phyloP scores from a whole-genome alignment of 2,329 filamentous ascomycete species.

The Hymenoscyphus infarciens region DNA sequence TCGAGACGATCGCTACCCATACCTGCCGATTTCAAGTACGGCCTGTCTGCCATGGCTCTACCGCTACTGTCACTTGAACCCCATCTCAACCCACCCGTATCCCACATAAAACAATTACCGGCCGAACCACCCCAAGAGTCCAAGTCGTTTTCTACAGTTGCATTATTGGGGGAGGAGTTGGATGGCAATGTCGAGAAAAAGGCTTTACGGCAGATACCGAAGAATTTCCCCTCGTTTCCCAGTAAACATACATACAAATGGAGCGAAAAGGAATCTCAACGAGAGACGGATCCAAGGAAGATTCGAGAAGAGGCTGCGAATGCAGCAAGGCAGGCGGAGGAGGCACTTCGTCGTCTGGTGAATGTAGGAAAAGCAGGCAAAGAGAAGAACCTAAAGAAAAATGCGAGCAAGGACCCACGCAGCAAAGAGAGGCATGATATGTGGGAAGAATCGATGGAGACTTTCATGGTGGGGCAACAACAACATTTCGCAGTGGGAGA shows the following conservation, averaged over 20 bases:
- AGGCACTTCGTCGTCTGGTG: conserved; percentile 56
- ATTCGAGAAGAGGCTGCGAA: conserved; percentile 57
- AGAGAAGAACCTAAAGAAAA: conserved; percentile 58
- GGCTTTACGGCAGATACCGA: conserved; percentile 53
- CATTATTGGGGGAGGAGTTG: conserved; percentile 47
- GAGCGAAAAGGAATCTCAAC: conserved; percentile 46
- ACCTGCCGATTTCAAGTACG: conserved; percentile 55
- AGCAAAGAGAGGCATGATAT: conserved; percentile 54
- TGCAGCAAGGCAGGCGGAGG: conserved; percentile 59
- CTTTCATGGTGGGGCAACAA: conserved; percentile 38
- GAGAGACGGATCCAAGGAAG: conserved; percentile 52
- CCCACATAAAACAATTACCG: conserved; percentile 37
- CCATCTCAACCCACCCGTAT: conserved; percentile 53
- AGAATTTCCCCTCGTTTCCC: conserved; percentile 57
- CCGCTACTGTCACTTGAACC: conserved; percentile 49
- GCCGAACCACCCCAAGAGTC: conserved; percentile 39
- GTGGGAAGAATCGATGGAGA: conserved; percentile 60
- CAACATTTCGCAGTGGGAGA: conserved; percentile 22
- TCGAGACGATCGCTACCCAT: conserved; percentile 47
- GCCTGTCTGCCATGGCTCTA: conserved; percentile 50
- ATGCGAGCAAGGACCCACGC: conserved; percentile 46
- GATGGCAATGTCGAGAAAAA: conserved; percentile 57
- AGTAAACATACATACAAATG: conserved; percentile 62
- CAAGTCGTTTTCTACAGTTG: conserved; percentile 40
- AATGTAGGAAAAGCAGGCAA: conserved; percentile 61